Base-by-base conservation (phyloP, 1,284 basidiomycete genomes). In the Heterobasidion occidentale region DNA sequence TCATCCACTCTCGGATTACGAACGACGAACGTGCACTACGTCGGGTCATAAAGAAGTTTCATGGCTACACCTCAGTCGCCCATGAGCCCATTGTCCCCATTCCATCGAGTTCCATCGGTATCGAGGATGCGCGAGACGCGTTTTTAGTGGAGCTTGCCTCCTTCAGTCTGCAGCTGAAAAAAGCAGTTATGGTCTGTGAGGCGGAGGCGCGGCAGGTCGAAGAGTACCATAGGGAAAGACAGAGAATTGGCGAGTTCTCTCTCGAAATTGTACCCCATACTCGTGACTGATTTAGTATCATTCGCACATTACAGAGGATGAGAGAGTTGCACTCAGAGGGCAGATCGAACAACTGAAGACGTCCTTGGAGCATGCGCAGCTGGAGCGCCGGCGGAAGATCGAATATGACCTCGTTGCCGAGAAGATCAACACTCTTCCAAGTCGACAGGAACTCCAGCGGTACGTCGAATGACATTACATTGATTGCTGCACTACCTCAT, bases 321-420 rank as follows among this genome's bases (percentile, higher is more conserved):
- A 92, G 63, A 86, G 88, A 62, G 80, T 74, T 17, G 78, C 75
- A 15, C 70, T 90, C 50, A 77, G 77, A 59, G 75, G 71, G 11
- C 87, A 92, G 64, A 90, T 92, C 58, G 81, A 84, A 62, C 81
- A 88, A 59, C 76, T 92, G 59, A 91, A 90, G 68, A 73, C 77
- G 15, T 77, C 81, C 3, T 69, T 92, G 55, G 88, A 91, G 62
- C 81, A 89, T 60, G 90, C 87, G 7, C 90, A 92, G 64, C 72
- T 86, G 63, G 74, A 84, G 56, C 79, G 90, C 48, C 76, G 76
- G 58, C 78, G 83, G 57, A 92, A 90, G 72, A 88, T 91, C 62
- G 89, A 92, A 64, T 92, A 92, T 65, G 89, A 92, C 70, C 72
- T 79, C 50, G 79, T 92, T 51, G 80, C 90, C 3, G 90, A 92